These are phyloP conservation scores for Aspergillus olivimuriae DNA, from an alignment of 495 filamentous ascomycete species.

Conservation along the genomic window DNA sequence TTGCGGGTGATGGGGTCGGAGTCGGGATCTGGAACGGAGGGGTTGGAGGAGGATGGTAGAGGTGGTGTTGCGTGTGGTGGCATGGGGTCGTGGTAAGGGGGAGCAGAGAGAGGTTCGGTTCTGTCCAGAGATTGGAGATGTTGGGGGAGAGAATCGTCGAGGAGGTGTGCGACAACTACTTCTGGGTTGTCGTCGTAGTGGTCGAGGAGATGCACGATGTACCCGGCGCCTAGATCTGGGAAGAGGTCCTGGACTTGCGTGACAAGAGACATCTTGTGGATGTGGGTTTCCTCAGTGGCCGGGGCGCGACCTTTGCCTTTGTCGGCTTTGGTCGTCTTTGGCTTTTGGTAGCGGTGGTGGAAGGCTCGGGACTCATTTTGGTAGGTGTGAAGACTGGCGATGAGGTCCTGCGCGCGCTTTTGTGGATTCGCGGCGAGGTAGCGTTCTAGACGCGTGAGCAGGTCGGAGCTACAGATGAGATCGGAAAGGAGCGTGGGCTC, in stretches of 20 bases:
- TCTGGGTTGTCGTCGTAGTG: conserved; percentile 74
- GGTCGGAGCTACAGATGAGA: conserved; percentile 37
- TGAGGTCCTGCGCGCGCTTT: conserved; percentile 38
- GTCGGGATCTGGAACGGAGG: conserved; percentile 17
- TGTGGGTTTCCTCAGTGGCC: conserved; percentile 52
- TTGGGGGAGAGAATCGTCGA: conserved; percentile 71
- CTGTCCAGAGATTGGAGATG: conserved; percentile 34
- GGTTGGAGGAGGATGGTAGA: conserved; percentile 20
- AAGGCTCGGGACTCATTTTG: conserved; percentile 42
- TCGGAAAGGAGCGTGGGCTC: conserved; percentile 40
- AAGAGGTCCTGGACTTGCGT: conserved; percentile 90
- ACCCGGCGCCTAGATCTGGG: conserved; percentile 78
- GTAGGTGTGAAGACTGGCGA: conserved; percentile 37
- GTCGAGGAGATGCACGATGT: conserved; percentile 72
- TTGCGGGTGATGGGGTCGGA: conserved; percentile 45
- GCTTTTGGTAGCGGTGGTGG: conserved; percentile 48
- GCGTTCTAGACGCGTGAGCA: conserved; percentile 41
- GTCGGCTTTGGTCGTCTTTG: conserved; percentile 46
- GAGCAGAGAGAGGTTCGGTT: conserved; percentile 32
- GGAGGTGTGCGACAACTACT: conserved; percentile 71
- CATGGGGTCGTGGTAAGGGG: background rate
- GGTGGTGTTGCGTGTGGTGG: conserved; percentile 9
- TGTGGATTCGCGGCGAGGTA: conserved; percentile 48
- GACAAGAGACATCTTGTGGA: conserved; percentile 77
- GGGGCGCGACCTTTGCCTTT: conserved; percentile 65